phyloP scores from a whole-genome alignment of 352 stramenopile species.

The Blastocystis sp. region DNA sequence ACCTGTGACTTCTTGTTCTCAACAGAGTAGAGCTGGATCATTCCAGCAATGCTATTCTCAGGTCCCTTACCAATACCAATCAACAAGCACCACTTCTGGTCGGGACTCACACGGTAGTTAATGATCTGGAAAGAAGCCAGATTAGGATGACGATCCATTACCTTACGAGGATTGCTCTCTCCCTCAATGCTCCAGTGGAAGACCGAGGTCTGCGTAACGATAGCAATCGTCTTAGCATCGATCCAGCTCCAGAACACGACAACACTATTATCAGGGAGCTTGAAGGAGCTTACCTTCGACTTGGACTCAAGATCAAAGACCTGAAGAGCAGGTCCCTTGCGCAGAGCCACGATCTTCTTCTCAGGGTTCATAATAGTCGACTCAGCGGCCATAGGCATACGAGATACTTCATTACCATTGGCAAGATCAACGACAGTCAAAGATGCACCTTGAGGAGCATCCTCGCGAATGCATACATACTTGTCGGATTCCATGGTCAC shows the following conservation, averaged over 20 bases:
- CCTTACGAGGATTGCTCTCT: constrained; percentile 81
- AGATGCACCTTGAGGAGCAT: constrained; percentile 79
- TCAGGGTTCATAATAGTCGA: constrained; percentile 99
- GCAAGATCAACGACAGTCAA: constrained; percentile 79
- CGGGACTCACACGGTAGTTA: constrained; percentile 93
- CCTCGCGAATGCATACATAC: constrained; percentile 85
- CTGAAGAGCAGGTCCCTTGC: constrained; percentile 79
- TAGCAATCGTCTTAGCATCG: constrained; percentile 88
- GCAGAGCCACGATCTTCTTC: constrained; percentile 83
- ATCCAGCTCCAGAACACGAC: constrained; percentile 99
- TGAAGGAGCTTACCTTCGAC: constrained; percentile 93
- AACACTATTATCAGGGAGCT: constrained; percentile 81
- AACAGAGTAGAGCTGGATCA: constrained; percentile 92
- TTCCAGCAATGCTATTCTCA: constrained; percentile 80
- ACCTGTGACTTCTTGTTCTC: constrained; percentile 98
- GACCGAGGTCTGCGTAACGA: constrained; percentile 91
- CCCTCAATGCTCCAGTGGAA: constrained; percentile 96
- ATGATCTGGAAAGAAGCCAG: constrained; percentile 96
- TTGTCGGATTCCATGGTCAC: constrained; percentile 87
- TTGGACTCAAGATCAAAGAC: constrained; percentile 99
- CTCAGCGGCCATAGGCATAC: constrained; percentile 93
- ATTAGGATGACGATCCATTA: constrained; percentile 94
- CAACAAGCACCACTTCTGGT: constrained; percentile 97
- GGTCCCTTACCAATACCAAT: constrained; percentile 90
- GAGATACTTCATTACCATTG: constrained; percentile 77